Evolutionary conservation across 106 monocot genomes (phyloP), one percentile per base, ranked within the genome.

Genomic region (Acorus gramineus): DNA sequence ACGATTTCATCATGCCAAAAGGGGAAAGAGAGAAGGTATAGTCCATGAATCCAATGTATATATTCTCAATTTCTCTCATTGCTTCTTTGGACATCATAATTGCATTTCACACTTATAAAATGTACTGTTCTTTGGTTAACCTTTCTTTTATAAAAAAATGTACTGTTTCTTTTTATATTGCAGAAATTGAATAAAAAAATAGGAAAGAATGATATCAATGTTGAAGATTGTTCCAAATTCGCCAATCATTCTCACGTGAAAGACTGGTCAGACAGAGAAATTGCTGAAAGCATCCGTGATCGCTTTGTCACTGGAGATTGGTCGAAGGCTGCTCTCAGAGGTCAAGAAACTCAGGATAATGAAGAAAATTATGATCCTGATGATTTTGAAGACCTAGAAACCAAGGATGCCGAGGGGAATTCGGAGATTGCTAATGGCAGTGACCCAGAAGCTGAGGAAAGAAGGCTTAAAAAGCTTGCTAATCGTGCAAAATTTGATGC

Each of bases 301-400:
- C 85, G 98, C 45, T 98, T 98, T 81, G 85, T 88, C 43, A 85
- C 98, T 54, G 98, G 91, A 65, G 75, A 93, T 74, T 93, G 87
- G 87, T 78, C 82, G 61, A 93, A 87, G 66, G 92, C 92, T 73
- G 84, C 82, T 62, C 57, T 44, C 53, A 74, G 82, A 68, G 83
- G 85, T 57, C 71, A 81, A 63, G 61, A 42, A 47, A 72, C 54
- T 57, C 74, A 83, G 76, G 51, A 71, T 68, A 73, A 76, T 78
- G 74, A 12, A 53, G 77, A 73, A 42, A 72, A 78, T 11, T 77
- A 67, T 68, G 82, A 74, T 47, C 66, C 68, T 43, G 46, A 72
- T 69, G 92, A 98, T 64, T 87, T 91, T 79, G 98, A 98, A 76
- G 92, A 98, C 74, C 49, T 98, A 51, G 98, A 98, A 70, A 83